phyloP scores from a whole-genome alignment of 2,329 filamentous ascomycete species.

The Metarhizium robertsii region DNA sequence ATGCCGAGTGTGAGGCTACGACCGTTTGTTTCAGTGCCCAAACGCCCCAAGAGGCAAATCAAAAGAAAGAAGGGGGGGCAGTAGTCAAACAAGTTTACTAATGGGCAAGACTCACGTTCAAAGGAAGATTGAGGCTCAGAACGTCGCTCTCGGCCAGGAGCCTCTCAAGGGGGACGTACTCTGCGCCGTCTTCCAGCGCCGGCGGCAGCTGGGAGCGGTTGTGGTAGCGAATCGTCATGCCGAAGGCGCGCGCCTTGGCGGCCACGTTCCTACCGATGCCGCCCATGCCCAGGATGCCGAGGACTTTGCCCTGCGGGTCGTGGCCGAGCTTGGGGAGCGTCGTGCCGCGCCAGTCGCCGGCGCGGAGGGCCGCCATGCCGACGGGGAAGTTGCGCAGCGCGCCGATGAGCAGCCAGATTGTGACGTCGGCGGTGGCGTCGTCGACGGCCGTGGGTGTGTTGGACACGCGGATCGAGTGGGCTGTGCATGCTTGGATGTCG shows the following conservation, averaged over 20 bases:
- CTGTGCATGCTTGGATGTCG: conserved; percentile 62
- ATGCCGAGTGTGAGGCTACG: conserved; percentile 56
- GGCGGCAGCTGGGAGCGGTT: conserved; percentile 55
- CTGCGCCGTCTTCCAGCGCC: conserved; percentile 47
- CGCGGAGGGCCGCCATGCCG: conserved; percentile 55
- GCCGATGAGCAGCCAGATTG: conserved; percentile 73
- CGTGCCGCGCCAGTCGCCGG: conserved; percentile 57
- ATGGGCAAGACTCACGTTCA: conserved; percentile 57
- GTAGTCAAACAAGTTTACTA: too few species aligned
- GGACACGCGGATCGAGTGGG: conserved; percentile 58
- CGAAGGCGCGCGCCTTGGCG: conserved; percentile 64
- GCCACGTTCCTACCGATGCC: conserved; percentile 74
- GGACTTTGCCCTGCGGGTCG: conserved; percentile 67
- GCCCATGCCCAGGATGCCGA: conserved; percentile 80
- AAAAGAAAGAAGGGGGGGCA: too few species aligned
- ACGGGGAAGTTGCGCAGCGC: conserved; percentile 65
- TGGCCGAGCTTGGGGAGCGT: conserved; percentile 53
- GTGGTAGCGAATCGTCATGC: conserved; percentile 66
- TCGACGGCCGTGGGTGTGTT: conserved; percentile 77
- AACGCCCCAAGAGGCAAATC: too few species aligned
- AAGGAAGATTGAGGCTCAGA: conserved; percentile 67
- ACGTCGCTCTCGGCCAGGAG: conserved; percentile 64
- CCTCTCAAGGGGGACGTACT: conserved; percentile 66
- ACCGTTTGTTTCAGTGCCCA: neutral
- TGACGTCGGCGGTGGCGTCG: conserved; percentile 74